Evolutionary conservation across 1,284 basidiomycete species (phyloP).

Genomic region (Phylloboletellus chloephorus): DNA sequence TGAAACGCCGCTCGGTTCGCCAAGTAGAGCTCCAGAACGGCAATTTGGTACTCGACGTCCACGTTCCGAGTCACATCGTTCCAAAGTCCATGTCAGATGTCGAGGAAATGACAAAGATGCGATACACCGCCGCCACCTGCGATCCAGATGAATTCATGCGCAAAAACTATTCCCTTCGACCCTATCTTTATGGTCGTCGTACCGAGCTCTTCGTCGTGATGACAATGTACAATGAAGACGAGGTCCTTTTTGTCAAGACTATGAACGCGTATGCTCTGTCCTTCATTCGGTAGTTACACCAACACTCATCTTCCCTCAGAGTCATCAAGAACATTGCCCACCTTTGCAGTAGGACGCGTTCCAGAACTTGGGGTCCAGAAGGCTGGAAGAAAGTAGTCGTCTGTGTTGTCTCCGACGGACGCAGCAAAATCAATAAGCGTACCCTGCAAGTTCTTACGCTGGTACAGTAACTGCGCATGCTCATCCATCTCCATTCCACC

Average conservation of each 20-base stretch:
- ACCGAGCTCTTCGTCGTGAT: constrained; percentile 95
- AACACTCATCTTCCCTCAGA: constrained; percentile 33
- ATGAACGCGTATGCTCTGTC: constrained; percentile 73
- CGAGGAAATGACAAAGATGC: constrained; percentile 81
- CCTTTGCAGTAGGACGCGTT: constrained; percentile 73
- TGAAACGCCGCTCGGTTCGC: constrained; percentile 72
- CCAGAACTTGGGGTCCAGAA: constrained; percentile 91
- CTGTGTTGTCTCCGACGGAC: constrained; percentile 88
- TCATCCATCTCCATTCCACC: constrained; percentile 2
- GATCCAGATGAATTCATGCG: constrained; percentile 87
- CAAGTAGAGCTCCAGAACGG: constrained; percentile 80
- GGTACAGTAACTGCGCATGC: constrained; percentile 32
- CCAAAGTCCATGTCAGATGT: constrained; percentile 55
- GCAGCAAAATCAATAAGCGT: constrained; percentile 85
- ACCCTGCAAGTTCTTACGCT: constrained; percentile 78
- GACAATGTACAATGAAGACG: constrained; percentile 97
- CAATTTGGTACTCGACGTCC: constrained; percentile 79
- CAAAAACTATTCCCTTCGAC: constrained; percentile 75
- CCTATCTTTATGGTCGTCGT: constrained; percentile 77
- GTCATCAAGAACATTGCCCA: constrained; percentile 89
- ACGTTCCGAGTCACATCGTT: constrained; percentile 73
- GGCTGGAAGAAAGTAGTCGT: constrained; percentile 97
- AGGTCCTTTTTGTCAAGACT: constrained; percentile 76
- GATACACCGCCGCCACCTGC: constrained; percentile 91
- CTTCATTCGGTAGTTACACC: background rate